Percentiles rank a stretch among this genome's conserved stretches.
phyloP scores from a whole-genome alignment of 1,284 basidiomycete species.

The Bjerkandera adusta region DNA sequence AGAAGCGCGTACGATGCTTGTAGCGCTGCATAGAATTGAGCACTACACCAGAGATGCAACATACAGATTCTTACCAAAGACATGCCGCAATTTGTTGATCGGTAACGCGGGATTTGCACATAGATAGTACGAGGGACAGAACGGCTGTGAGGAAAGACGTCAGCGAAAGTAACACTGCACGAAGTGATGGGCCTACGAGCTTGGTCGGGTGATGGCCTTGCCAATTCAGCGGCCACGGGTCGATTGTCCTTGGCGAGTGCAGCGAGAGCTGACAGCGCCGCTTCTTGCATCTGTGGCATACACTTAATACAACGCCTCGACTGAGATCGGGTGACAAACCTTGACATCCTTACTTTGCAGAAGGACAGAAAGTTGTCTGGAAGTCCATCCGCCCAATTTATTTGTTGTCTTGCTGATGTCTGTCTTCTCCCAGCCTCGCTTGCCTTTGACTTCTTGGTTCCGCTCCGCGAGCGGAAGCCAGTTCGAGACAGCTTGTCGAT shows the following conservation, averaged over 20 bases:
- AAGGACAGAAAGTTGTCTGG: constrained; percentile 45
- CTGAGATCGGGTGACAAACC: constrained; percentile 28
- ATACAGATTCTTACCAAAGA: constrained; percentile 48
- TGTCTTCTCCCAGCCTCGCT: constrained; percentile 67
- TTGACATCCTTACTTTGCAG: constrained; percentile 53
- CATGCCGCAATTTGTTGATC: constrained; percentile 68
- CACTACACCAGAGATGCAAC: neutral
- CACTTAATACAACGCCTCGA: neutral
- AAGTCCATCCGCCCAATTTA: constrained; percentile 57
- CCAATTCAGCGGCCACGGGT: constrained; percentile 45
- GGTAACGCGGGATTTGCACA: constrained; percentile 51
- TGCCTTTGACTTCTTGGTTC: constrained; percentile 49
- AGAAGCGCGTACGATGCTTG: constrained; percentile 53
- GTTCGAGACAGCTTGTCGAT: constrained; percentile 56
- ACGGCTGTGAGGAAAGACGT: constrained; percentile 16
- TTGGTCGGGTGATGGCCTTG: constrained; percentile 39
- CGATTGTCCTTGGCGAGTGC: constrained; percentile 68
- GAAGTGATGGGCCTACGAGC: constrained; percentile 23
- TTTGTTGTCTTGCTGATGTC: constrained; percentile 39
- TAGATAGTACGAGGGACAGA: constrained; percentile 40
- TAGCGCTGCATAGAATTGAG: constrained; percentile 40
- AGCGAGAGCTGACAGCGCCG: constrained; percentile 66
- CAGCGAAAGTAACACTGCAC: neutral
- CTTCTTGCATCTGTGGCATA: constrained; percentile 61
- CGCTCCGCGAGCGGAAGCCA: constrained; percentile 64